A percentile compares a stretch with the other conserved stretches of the same genome.
phyloP scores from a whole-genome alignment of 2,329 filamentous ascomycete species.

The Claviceps pusilla region DNA sequence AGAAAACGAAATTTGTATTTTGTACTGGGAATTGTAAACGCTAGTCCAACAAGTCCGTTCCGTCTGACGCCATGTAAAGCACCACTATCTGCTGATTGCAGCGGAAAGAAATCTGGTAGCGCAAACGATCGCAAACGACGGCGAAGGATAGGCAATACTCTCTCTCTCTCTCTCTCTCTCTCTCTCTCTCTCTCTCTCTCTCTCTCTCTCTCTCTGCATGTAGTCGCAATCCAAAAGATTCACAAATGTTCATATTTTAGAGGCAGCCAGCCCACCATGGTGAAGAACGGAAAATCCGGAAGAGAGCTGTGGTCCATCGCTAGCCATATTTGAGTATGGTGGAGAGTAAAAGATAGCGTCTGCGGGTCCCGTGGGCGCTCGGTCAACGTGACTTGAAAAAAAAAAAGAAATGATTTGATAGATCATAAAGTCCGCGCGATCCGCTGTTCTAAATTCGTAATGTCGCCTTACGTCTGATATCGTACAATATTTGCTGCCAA shows the following conservation, averaged over 20 bases:
- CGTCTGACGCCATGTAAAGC: background rate
- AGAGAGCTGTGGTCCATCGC: background rate
- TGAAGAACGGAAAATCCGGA: background rate
- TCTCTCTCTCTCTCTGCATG: no score
- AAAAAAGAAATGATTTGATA: background rate
- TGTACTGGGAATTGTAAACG: no score
- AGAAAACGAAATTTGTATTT: background rate
- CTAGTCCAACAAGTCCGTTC: background rate
- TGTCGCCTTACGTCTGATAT: background rate
- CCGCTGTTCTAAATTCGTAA: background rate
- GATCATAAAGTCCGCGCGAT: background rate
- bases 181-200: no score
- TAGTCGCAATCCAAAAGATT: no score
- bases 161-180: no score
- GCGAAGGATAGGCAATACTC: background rate
- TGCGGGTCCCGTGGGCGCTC: background rate
- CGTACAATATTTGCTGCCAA: conserved; percentile 1
- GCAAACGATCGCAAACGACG: background rate
- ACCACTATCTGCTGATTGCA: background rate
- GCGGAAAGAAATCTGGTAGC: no score
- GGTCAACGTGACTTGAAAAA: background rate
- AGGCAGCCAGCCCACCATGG: background rate
- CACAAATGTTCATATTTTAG: background rate
- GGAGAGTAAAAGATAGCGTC: background rate
- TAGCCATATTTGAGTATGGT: background rate